Conservation (phyloP, 805 yeast genomes). For the Vanderwaltozyma tropicalis region DNA sequence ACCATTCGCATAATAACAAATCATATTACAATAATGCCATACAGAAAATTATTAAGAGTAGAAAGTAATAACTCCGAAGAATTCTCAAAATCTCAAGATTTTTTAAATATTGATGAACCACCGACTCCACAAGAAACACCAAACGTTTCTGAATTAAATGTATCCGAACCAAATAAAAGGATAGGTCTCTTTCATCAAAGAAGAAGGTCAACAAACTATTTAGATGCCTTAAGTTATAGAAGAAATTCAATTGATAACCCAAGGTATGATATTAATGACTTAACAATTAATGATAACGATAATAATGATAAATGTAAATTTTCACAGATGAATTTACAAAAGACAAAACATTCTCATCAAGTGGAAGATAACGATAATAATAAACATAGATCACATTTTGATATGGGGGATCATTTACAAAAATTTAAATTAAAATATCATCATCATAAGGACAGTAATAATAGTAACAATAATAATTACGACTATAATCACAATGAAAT, state of each 20-base stretch:
- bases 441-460: too few species aligned
- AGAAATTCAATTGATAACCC: neutral
- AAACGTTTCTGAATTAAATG: neutral
- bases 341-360: neutral
- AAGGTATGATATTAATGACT: too few species aligned
- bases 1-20: neutral
- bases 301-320: neutral
- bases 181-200: slow-evolving; percentile 2
- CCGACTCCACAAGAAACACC: slow-evolving; percentile 15
- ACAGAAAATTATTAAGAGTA: neutral
- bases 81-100: slow-evolving; percentile 3
- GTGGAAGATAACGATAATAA: neutral
- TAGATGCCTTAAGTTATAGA: slow-evolving; percentile 9
- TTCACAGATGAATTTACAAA: neutral
- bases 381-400: neutral
- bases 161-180: neutral
- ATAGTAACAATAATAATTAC: neutral
- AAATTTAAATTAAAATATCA: too few species aligned
- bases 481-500: neutral
- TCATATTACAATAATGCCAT: neutral
- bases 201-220: slow-evolving; percentile 13
- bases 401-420: neutral
- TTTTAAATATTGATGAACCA: slow-evolving; percentile 15
- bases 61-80: neutral
- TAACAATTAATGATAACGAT: too few species aligned